These are phyloP conservation scores for Takashimella tepidaria DNA, from an alignment of 1,284 basidiomycete genomes.

Conservation along the genomic window DNA sequence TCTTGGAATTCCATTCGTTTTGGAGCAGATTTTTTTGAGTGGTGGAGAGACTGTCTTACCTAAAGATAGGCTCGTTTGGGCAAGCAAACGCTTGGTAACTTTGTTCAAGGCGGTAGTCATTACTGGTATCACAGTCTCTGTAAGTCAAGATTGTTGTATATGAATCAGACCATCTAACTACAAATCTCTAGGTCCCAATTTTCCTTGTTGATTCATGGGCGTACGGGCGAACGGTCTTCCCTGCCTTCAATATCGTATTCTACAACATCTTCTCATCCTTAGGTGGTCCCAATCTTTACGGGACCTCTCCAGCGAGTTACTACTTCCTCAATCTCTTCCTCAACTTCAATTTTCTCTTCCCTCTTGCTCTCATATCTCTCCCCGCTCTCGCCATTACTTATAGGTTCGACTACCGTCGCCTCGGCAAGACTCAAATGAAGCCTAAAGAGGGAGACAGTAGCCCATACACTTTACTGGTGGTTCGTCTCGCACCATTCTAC, in stretches of 20 bases:
- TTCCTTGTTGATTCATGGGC: constrained; percentile 76
- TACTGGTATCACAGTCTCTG: no score
- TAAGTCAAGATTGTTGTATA: no score
- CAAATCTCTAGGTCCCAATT: constrained; percentile 62
- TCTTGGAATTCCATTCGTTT: constrained; percentile 78
- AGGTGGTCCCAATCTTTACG: constrained; percentile 80
- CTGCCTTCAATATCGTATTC: constrained; percentile 86
- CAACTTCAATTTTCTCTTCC: constrained; percentile 85
- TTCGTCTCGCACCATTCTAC: constrained; percentile 80
- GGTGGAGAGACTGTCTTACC: constrained; percentile 66
- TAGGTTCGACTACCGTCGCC: constrained; percentile 66
- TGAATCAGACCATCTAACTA: no score
- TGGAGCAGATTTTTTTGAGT: constrained; percentile 80
- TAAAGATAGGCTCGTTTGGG: constrained; percentile 54
- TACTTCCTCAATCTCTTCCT: constrained; percentile 81
- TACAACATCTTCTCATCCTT: constrained; percentile 77
- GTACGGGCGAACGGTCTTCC: constrained; percentile 72
- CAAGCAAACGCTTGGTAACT: constrained; percentile 58
- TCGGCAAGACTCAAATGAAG: constrained; percentile 59
- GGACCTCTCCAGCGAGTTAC: constrained; percentile 78
- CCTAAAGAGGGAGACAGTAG: constrained; percentile 60
- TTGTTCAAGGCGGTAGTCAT: constrained; percentile 57
- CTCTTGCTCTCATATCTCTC: constrained; percentile 71
- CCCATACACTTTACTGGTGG: constrained; percentile 66
- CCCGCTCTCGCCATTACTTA: constrained; percentile 76